These are phyloP conservation scores for Eutypa lata DNA, from an alignment of 2,329 filamentous ascomycete species.

Conservation along the genomic window DNA sequence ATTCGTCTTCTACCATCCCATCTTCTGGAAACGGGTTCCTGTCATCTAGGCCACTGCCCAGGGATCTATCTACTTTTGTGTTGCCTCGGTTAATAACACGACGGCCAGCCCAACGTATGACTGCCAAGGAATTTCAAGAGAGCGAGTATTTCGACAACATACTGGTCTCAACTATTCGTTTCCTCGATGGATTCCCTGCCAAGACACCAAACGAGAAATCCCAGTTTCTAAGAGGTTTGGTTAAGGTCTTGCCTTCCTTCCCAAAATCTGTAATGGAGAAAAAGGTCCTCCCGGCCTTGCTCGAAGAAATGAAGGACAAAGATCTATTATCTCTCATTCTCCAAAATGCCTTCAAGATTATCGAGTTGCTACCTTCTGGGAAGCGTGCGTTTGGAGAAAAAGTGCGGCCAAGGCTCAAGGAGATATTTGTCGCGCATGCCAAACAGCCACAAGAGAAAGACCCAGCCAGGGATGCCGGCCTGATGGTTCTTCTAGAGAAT, in stretches of 20 bases:
- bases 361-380: conserved; percentile 73
- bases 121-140: conserved; percentile 87
- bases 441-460: conserved; percentile 70
- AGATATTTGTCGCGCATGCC: conserved; percentile 68
- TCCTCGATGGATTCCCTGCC: conserved; percentile 84
- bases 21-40: conserved; percentile 81
- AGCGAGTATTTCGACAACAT: conserved; percentile 97
- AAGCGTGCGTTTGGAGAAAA: conserved; percentile 79
- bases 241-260: conserved; percentile 85
- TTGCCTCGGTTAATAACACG: conserved; percentile 84
- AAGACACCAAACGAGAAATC: conserved; percentile 91
- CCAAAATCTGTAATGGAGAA: conserved; percentile 92
- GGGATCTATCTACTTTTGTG: conserved; percentile 71
- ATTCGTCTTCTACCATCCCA: conserved; percentile 74
- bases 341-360: conserved; percentile 88
- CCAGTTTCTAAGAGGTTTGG: conserved; percentile 84
- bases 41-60: conserved; percentile 74
- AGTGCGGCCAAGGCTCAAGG: conserved; percentile 79
- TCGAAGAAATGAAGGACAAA: conserved; percentile 92
- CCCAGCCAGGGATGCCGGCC: conserved; percentile 76
- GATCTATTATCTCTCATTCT: conserved; percentile 82
- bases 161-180: conserved; percentile 91
- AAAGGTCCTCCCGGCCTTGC: conserved; percentile 82
- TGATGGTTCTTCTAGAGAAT: conserved; percentile 89
- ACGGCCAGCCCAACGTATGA: conserved; percentile 81